Evolutionary conservation across 768 basidiomycete species (phyloP).

Genomic region (Pleurotus ostreatus): DNA sequence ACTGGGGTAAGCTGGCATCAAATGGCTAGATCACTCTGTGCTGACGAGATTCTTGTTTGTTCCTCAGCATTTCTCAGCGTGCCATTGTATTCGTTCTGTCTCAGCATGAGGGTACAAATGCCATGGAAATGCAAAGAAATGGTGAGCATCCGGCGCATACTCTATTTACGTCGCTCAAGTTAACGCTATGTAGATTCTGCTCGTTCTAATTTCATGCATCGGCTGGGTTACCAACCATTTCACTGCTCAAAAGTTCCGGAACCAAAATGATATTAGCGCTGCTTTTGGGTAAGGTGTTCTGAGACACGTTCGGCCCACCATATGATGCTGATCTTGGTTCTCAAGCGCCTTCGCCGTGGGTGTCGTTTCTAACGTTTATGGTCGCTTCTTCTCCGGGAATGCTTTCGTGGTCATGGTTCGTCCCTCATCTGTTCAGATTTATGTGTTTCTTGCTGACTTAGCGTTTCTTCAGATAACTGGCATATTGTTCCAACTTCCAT

Average conservation of each 20-base stretch:
- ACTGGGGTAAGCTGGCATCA: slow-evolving; percentile 55
- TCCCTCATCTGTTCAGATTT: neutral
- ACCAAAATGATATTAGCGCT: slow-evolving; percentile 73
- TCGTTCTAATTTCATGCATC: slow-evolving; percentile 55
- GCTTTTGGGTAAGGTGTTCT: slow-evolving; percentile 54
- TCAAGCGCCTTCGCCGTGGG: slow-evolving; percentile 78
- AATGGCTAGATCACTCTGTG: neutral
- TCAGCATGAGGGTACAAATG: slow-evolving; percentile 64
- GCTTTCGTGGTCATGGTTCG: slow-evolving; percentile 80
- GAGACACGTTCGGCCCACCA: neutral
- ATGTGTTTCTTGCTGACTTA: too few species aligned
- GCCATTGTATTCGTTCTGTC: slow-evolving; percentile 61
- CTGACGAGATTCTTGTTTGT: neutral
- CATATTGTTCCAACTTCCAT: slow-evolving; percentile 82
- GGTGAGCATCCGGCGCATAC: slow-evolving; percentile 28
- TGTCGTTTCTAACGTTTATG: slow-evolving; percentile 73
- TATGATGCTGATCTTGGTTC: slow-evolving; percentile 7
- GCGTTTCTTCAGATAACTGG: slow-evolving; percentile 51
- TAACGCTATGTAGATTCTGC: slow-evolving; percentile 30
- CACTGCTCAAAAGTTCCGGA: slow-evolving; percentile 52
- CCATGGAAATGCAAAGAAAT: slow-evolving; percentile 55
- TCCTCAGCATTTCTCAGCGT: slow-evolving; percentile 62
- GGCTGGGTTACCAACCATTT: slow-evolving; percentile 84
- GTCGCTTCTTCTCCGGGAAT: slow-evolving; percentile 66
- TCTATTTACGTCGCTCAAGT: neutral